Percentiles rank a stretch among this genome's conserved stretches.
Conservation (phyloP, 768 basidiomycete genomes). For the Tulasnella sp. region DNA sequence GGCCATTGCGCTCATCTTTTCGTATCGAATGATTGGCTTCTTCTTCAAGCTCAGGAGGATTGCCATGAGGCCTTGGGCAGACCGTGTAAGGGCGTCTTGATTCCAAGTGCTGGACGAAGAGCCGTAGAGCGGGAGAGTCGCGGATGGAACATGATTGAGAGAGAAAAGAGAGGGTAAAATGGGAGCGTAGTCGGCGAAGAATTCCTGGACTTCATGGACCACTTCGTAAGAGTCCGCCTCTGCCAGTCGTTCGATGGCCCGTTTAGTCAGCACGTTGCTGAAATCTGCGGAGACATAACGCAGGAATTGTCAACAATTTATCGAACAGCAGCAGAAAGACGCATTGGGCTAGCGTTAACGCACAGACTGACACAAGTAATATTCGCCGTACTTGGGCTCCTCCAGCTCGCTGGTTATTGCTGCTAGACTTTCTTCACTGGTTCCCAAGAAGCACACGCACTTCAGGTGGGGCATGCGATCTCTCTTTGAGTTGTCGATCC, state of each 20-base stretch:
- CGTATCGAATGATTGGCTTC: conserved; percentile 89
- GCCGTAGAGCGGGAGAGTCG: conserved; percentile 60
- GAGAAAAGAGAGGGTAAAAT: conserved; percentile 82
- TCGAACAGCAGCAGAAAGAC: background rate
- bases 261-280: conserved; percentile 86
- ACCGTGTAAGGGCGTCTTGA: conserved; percentile 59
- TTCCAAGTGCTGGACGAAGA: conserved; percentile 68
- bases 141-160: conserved; percentile 63
- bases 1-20: conserved; percentile 87
- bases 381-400: conserved; percentile 93
- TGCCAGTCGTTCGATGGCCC: conserved; percentile 84
- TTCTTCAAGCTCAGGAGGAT: conserved; percentile 92
- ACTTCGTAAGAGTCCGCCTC: conserved; percentile 94
- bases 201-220: conserved; percentile 97
- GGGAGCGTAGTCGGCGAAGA: conserved; percentile 93
- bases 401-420: conserved; percentile 75
- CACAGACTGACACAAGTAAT: conserved; percentile 90
- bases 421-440: conserved; percentile 71
- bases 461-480: conserved; percentile 95
- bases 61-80: conserved; percentile 72
- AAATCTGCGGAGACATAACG: conserved; percentile 56
- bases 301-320: background rate
- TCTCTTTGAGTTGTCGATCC: conserved; percentile 88
- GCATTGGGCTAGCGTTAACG: background rate
- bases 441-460: conserved; percentile 89